Evolutionary conservation across 1,139 yeast genomes (phyloP).

Genomic region (Entelexis sorbosivorans): DNA sequence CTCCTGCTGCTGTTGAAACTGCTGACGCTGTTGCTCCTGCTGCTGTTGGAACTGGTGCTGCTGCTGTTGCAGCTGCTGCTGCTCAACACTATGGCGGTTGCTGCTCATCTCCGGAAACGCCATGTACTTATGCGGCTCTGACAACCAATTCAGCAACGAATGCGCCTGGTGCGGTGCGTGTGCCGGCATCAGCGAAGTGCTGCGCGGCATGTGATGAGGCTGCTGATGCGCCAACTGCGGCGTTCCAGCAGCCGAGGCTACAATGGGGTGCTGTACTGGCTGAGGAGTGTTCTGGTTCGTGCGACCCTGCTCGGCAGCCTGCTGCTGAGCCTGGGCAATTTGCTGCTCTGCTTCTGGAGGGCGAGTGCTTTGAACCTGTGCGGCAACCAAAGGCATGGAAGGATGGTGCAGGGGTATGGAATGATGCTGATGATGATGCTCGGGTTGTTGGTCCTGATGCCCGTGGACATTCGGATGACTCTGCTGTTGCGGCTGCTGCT

Average conservation of each 20-base stretch:
- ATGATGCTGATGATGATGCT: not conserved
- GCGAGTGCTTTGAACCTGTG: constrained; percentile 1
- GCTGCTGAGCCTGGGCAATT: not conserved
- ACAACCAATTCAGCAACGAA: constrained; percentile 7
- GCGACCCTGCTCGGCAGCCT: not conserved
- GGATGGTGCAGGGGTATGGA: not conserved
- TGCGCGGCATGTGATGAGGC: not conserved
- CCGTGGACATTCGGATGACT: too few relatives aligned
- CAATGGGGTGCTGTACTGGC: not conserved
- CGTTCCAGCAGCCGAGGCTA: not conserved
- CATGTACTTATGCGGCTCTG: constrained; percentile 15
- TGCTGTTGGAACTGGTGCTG: not conserved
- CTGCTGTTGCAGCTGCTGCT: not conserved
- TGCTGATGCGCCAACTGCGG: constrained; percentile 2
- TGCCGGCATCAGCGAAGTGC: not conserved
- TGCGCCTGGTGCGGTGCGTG: not conserved
- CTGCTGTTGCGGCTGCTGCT: not conserved
- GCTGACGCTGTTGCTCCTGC: not conserved
- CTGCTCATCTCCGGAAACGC: constrained; percentile 13
- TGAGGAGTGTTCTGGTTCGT: not conserved
- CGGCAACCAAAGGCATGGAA: not conserved
- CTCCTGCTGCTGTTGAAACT: not conserved
- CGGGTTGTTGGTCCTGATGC: not conserved
- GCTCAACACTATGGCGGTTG: not conserved
- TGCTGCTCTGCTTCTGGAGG: not conserved